phyloP scores from a whole-genome alignment of 1,284 basidiomycete genomes.

The Xerocomus tenax region DNA sequence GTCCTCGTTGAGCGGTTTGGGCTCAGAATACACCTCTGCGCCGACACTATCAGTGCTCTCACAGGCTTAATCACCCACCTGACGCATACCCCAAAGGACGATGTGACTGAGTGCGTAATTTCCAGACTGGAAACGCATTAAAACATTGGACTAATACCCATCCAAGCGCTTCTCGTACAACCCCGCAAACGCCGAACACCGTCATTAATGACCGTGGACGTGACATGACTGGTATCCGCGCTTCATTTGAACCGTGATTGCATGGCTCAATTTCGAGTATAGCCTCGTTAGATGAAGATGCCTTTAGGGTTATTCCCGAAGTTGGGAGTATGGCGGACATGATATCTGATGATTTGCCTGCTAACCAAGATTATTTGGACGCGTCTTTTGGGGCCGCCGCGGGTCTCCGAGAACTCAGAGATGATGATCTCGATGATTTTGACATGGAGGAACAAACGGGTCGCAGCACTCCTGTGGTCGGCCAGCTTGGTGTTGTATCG shows the following conservation, averaged over 20 bases:
- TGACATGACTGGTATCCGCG: conserved; percentile 30
- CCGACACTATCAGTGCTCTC: conserved; percentile 55
- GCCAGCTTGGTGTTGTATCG: conserved; percentile 46
- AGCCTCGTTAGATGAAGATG: conserved; percentile 80
- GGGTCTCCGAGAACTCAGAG: conserved; percentile 61
- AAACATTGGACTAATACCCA: conserved; percentile 1
- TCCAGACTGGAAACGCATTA: background rate
- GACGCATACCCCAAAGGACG: conserved; percentile 34
- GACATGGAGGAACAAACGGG: conserved; percentile 38
- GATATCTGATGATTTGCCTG: conserved; percentile 86
- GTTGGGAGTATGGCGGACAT: conserved; percentile 76
- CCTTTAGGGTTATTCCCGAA: conserved; percentile 69
- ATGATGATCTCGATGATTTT: conserved; percentile 65
- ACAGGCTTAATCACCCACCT: conserved; percentile 46
- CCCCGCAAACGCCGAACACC: conserved; percentile 9
- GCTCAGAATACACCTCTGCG: conserved; percentile 55
- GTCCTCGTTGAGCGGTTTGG: conserved; percentile 40
- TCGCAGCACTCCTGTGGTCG: conserved; percentile 18
- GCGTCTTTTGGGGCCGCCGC: conserved; percentile 70
- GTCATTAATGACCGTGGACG: conserved; percentile 7
- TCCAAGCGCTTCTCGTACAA: conserved; percentile 10
- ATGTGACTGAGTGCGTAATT: conserved; percentile 35
- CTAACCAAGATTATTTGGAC: conserved; percentile 81
- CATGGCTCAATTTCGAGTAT: conserved; percentile 9
- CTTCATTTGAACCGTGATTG: background rate